Base-by-base conservation (phyloP, 768 basidiomycete genomes). In the Pisolithus microcarpus region DNA sequence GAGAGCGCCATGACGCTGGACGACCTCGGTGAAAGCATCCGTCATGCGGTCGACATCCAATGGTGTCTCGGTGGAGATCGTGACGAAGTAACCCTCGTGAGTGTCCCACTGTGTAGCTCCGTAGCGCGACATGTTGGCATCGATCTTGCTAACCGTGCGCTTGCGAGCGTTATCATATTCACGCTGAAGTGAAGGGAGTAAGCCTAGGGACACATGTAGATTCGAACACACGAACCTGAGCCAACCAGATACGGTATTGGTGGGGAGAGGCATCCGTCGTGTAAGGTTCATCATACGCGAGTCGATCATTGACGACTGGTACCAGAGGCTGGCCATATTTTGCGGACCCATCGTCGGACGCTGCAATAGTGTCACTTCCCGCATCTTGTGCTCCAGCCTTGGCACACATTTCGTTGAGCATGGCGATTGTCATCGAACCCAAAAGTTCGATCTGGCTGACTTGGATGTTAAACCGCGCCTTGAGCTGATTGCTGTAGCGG, bases 21-120 rank as follows among this genome's bases (percentile, higher is more conserved):
- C 54, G 30, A 63, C 56, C 52, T 66, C 64, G 31, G 30, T 48
- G 7, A 66, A 55, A 2, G 65, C 64, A 8, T 56, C 60, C 26
- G 49, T 44, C 64, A 67, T 65, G 7, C 57, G 56, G 18, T 65
- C 61, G 2, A 61, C 48, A 38, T 65, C 65, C 37, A 66, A 50
- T 7, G 64, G 30, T 2, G 56, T 63, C 42, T 66, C 62, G 16
- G 63, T 49, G 21, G 40, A 45, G 4, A 57, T 21, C 6, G 56
- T 51, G 26, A 57, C 49, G 40, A 57, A 57, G 49, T 57, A 57
- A 30, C 64, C 61, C 43, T 65, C 64, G 16, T 65, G 64, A 4
- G 64, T 64, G 38, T 64, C 64, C 62, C 65, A 66, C 11, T 65
- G 64, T 21, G 64, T 66, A 19, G 65, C 65, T n/a, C 65, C 62